These are phyloP conservation scores for Pseudogymnoascus sp. DNA, from an alignment of 2,329 filamentous ascomycete genomes.

Conservation along the genomic window DNA sequence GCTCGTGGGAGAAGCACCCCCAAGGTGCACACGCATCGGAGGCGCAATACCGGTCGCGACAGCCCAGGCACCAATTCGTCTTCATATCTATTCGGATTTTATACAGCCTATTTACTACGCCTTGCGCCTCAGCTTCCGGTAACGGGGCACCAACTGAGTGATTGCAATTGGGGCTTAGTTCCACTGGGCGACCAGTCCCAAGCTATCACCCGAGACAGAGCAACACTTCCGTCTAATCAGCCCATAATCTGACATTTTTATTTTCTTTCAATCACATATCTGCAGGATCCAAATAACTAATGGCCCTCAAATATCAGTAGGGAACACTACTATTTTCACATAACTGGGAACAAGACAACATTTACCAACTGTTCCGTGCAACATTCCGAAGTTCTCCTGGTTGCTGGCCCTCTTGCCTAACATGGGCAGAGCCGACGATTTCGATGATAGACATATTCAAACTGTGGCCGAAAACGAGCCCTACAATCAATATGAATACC, in stretches of 20 bases:
- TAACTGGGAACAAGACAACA: background rate
- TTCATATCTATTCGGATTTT: background rate
- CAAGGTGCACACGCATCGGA: background rate
- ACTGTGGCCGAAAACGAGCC: conserved; percentile 50
- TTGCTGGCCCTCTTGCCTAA: conserved; percentile 44
- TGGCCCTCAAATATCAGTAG: background rate
- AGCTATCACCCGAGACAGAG: conserved; percentile 5
- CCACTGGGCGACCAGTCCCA: background rate
- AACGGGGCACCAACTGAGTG: background rate
- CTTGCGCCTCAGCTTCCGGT: conserved; percentile 3
- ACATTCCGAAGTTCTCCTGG: background rate
- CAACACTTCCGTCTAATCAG: background rate
- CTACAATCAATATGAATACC: conserved; percentile 73
- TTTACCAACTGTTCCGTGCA: background rate
- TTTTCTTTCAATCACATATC: background rate
- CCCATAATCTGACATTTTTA: background rate
- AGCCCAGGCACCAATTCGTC: background rate
- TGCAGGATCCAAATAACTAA: conserved; percentile 5
- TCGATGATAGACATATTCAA: conserved; percentile 59
- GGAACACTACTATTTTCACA: background rate
- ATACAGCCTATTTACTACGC: background rate
- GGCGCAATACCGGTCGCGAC: background rate
- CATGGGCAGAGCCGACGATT: conserved; percentile 59
- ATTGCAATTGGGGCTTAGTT: background rate
- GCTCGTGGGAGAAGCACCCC: background rate